These are phyloP conservation scores for Yamagishiella unicocca DNA, from an alignment of 139 green algal genomes.

Conservation along the genomic window DNA sequence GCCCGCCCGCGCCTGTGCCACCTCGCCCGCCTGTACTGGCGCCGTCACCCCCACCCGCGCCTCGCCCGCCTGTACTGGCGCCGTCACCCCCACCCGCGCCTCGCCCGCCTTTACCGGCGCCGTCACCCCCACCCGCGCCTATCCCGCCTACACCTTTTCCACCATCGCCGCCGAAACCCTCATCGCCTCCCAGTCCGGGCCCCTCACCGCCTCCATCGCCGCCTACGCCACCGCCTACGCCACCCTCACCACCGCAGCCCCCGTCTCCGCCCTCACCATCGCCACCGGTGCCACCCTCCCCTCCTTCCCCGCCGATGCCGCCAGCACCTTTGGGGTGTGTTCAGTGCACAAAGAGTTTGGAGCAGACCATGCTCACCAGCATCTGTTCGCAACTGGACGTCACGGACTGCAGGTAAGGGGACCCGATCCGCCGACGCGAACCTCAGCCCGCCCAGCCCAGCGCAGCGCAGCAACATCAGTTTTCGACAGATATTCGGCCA, in stretches of 20 bases:
- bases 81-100: neutral
- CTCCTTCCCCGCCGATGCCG: neutral
- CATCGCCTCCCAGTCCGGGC: neutral
- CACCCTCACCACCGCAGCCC: neutral
- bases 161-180: neutral
- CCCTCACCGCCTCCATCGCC: neutral
- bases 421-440: no score
- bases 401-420: slow-evolving; percentile 22
- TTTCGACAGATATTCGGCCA: no score
- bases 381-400: slow-evolving; percentile 31
- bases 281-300: neutral
- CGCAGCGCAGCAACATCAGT: no score
- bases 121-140: neutral
- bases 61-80: neutral
- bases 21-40: neutral
- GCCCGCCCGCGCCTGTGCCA: neutral
- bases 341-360: neutral
- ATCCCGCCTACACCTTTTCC: neutral
- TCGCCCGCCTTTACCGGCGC: neutral
- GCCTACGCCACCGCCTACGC: neutral
- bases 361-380: neutral
- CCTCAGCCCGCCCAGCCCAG: no score
- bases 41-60: neutral
- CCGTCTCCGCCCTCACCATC: neutral
- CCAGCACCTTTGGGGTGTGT: neutral